phyloP scores from a whole-genome alignment of 805 yeast species.

The Saturnispora galanensis region DNA sequence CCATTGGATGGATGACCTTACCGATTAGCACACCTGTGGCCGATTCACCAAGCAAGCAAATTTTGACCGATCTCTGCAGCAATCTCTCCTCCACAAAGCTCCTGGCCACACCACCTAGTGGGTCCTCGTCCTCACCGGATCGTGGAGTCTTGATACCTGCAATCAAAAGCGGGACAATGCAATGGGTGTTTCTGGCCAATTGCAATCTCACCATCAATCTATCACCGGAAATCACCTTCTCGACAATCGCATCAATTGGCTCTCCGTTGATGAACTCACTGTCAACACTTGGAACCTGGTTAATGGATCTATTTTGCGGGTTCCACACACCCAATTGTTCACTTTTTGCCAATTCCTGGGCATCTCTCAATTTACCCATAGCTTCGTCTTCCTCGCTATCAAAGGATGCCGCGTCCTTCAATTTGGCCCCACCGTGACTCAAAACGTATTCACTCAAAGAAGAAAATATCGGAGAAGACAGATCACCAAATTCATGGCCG shows the following conservation, averaged over 20 bases:
- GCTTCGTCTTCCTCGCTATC: slow-evolving; percentile 33
- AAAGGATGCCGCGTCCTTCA: slow-evolving; percentile 37
- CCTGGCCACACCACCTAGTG: slow-evolving; percentile 59
- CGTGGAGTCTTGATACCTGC: slow-evolving; percentile 74
- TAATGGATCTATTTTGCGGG: slow-evolving; percentile 18
- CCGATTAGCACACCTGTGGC: slow-evolving; percentile 54
- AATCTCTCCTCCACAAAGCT: slow-evolving; percentile 53
- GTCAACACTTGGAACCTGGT: slow-evolving; percentile 21
- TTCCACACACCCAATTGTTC: slow-evolving; percentile 52
- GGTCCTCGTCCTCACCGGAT: slow-evolving; percentile 42
- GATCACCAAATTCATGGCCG: slow-evolving; percentile 64
- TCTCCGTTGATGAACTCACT: slow-evolving; percentile 26
- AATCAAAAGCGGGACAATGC: slow-evolving; percentile 47
- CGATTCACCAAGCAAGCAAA: slow-evolving; percentile 49
- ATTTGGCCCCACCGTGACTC: slow-evolving; percentile 50
- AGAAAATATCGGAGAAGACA: slow-evolving; percentile 50
- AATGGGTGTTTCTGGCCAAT: slow-evolving; percentile 37
- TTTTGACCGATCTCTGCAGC: slow-evolving; percentile 49
- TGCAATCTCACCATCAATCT: slow-evolving; percentile 51
- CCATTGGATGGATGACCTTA: slow-evolving; percentile 60
- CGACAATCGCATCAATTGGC: slow-evolving; percentile 55
- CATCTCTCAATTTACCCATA: slow-evolving; percentile 27
- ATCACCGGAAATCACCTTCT: slow-evolving; percentile 72
- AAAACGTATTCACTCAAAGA: slow-evolving; percentile 50
- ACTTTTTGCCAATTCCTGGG: slow-evolving; percentile 43